Base-by-base conservation (phyloP, 2,329 filamentous ascomycete species). In the Aspergillus sp. region DNA sequence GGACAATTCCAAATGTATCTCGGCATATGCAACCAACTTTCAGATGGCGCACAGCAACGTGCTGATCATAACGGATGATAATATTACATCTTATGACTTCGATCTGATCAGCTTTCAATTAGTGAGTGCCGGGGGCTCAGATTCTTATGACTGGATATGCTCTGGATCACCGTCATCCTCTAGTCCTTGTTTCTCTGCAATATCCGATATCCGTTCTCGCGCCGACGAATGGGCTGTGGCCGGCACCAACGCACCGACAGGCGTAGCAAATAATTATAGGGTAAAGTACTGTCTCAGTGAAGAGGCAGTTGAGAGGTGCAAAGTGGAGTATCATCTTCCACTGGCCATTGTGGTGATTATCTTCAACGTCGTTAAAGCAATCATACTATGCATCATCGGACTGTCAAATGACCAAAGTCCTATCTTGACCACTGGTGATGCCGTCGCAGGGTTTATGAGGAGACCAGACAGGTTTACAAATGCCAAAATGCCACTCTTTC, bases 301-400 rank as follows among this genome's bases (percentile, higher is more conserved):
- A 40, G 32, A 52, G 19, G 41, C 60, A 1, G 25, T 55, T 1
- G 57, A 63, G 21, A 20, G 50, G 5, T 66, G 63, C 45, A 53
- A 50, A 40, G 42, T 63, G 19, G 23, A 51, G 21, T 60, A 53
- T 49, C 60, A 56, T 32, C 50, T 57, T 11, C 50, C 58, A 13
- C 20, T 58, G 20, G 43, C 31, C 10, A 31, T 61, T 14, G 38
- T 58, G n/a, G 55, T 65, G 3, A 63, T 65, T 17, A 21, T 50
- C 3, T 61, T 57, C 43, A 65, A 62, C 40, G 4, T 58, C 0
- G 36, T 58, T 14, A 65, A 67, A 36, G 44, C 48, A 2, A 45
- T 31, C n/a, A 25, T 47, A 1, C 14, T 54, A 4, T 40, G 32
- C 32, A 17, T 9, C 11, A 23, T 36, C 5, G 47, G 54, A 1